phyloP scores from a whole-genome alignment of 805 yeast genomes.

The Yamadazyma phyllophila region DNA sequence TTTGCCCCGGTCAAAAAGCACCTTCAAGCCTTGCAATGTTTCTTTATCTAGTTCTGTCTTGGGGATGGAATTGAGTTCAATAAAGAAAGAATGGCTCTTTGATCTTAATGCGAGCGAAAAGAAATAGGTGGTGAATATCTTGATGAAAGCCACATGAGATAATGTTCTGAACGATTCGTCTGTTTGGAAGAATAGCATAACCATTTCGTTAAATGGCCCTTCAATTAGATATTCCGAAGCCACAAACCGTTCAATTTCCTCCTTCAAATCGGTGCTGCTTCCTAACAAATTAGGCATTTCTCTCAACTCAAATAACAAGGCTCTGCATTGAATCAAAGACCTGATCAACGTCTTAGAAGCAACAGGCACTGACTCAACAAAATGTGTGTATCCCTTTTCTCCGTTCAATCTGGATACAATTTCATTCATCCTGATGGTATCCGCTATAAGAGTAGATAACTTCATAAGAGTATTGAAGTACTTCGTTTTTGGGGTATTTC shows the following conservation, averaged over 20 bases:
- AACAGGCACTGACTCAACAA: constrained; percentile 26
- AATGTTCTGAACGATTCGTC: constrained; percentile 42
- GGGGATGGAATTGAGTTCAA: constrained; percentile 1
- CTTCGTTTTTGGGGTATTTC: constrained; percentile 10
- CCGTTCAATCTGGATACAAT: constrained; percentile 54
- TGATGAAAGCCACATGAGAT: constrained; percentile 29
- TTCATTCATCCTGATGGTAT: constrained; percentile 58
- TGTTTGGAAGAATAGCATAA: constrained; percentile 42
- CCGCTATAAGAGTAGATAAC: constrained; percentile 35
- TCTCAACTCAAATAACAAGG: constrained; percentile 12
- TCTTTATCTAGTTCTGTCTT: neutral
- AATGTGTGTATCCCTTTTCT: constrained; percentile 19
- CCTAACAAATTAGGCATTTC: constrained; percentile 14
- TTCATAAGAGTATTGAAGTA: constrained; percentile 19
- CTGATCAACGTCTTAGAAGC: constrained; percentile 32
- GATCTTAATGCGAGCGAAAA: constrained; percentile 19
- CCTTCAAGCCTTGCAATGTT: constrained; percentile 3
- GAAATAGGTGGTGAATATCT: constrained; percentile 23
- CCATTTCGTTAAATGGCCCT: constrained; percentile 38
- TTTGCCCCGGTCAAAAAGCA: constrained; percentile 9
- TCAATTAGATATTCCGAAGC: constrained; percentile 21
- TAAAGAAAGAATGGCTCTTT: neutral
- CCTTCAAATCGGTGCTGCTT: constrained; percentile 4
- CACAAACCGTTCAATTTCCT: constrained; percentile 25
- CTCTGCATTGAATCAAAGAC: constrained; percentile 43